Evolutionary conservation across 768 basidiomycete species (phyloP), one percentile per base, ranked within the genome.

Genomic region (Pholiota microspora): DNA sequence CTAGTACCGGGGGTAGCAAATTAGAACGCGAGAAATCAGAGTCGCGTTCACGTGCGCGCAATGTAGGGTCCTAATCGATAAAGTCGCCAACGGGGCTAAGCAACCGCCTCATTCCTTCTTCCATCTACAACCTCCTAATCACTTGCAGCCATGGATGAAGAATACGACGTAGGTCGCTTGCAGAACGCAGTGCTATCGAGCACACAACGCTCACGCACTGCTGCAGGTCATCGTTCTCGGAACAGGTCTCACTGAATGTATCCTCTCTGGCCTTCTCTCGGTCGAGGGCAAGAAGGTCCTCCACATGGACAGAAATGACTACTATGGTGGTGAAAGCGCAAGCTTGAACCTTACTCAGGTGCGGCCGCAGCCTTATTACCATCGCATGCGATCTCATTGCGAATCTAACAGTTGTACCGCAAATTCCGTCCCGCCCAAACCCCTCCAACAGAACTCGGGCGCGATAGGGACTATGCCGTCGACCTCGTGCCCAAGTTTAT

Each of bases 281-380:
- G 96, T 98, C 42, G 97, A 98, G 71, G 96, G 97, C 59, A 98
- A 98, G 83, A 99, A 98, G 77, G 97, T 99, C 65, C 85, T 99
- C 48, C 97, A 99, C 73, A 98, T 97, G 82, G 94, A 96, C 73
- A 81, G 93, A 66, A 98, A 98, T 66, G 96, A 99, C 73, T 99
- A 99, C 74, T 99, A 99, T 59, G 97, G 97, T 42, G 97, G 92
- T 53, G 97, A 98, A 67, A 91, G 92, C 67, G 97, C 97, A 44
- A 94, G 91, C 77, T 77, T 98, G 71, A 99, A 98, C 77, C 73
- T 99, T 64, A 97, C 94, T 16, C 97, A 99, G 86, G 96, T 92
- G 66, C 47, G 45, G n/a, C 18, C 13, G 21, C 40, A 40, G 28
- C 49, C 32, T 18, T 24, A 38, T 34, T 36, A 32, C 8, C 18